Percentiles rank a stretch among this genome's conserved stretches.
phyloP scores from a whole-genome alignment of 1,284 basidiomycete species.

The Porogramme epimiltina region DNA sequence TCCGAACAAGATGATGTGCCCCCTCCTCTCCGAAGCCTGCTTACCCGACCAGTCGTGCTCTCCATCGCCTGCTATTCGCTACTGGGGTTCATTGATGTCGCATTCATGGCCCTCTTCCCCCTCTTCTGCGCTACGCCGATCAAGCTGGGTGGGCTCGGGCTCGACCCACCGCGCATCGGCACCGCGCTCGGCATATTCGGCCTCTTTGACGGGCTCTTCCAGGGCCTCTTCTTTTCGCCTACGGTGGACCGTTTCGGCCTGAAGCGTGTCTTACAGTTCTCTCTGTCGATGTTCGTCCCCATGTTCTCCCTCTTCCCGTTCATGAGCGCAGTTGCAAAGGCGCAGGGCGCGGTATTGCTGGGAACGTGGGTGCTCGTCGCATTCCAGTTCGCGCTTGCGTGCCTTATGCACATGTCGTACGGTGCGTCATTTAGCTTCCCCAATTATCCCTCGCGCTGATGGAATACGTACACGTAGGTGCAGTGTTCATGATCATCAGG shows the following conservation, averaged over 20 bases:
- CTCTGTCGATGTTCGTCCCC: conserved; percentile 53
- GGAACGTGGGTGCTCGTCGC: conserved; percentile 33
- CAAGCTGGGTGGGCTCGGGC: conserved; percentile 63
- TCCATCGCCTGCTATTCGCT: conserved; percentile 66
- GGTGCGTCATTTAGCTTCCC: conserved; percentile 29
- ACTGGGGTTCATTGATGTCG: conserved; percentile 66
- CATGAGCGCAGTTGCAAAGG: conserved; percentile 42
- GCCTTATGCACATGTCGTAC: conserved; percentile 35
- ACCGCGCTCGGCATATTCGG: conserved; percentile 57
- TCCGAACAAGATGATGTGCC: no score
- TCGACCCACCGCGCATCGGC: conserved; percentile 61
- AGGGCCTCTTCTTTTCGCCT: conserved; percentile 59
- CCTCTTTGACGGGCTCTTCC: conserved; percentile 59
- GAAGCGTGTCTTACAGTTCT: conserved; percentile 53
- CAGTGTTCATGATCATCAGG: conserved; percentile 49
- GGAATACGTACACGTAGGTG: conserved; percentile 25
- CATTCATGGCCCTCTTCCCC: conserved; percentile 33
- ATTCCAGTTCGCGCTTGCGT: conserved; percentile 31
- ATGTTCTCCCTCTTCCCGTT: conserved; percentile 59
- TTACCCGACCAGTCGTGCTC: conserved; percentile 50
- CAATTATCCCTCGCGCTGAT: no score
- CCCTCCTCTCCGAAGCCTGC: conserved; percentile 35
- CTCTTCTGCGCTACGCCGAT: conserved; percentile 60
- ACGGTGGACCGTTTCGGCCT: conserved; percentile 56
- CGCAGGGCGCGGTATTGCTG: conserved; percentile 18